A percentile compares a stretch with the other conserved stretches of the same genome.
phyloP scores from a whole-genome alignment of 2,329 filamentous ascomycete genomes.

The Graphium sp. region DNA sequence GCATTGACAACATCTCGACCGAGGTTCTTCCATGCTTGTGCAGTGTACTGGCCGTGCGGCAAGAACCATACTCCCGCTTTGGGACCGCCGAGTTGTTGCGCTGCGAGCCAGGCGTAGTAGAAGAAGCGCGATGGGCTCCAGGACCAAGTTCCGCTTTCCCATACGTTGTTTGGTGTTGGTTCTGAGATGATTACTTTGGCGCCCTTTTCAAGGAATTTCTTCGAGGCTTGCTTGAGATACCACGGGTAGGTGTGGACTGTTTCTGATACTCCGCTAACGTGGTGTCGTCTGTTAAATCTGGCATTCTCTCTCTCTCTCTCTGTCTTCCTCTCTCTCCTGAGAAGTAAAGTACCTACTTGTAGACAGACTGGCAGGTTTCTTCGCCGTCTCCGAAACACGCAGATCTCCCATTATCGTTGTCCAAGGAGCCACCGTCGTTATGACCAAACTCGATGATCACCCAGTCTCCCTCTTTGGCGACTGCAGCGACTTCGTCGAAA shows the following conservation, averaged over 20 bases:
- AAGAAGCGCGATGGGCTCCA: constrained; percentile 35
- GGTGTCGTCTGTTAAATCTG: constrained; percentile 10
- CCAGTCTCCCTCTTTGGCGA: constrained; percentile 40
- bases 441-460: constrained; percentile 59
- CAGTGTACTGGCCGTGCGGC: constrained; percentile 42
- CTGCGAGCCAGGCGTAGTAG: constrained; percentile 29
- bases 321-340: not conserved
- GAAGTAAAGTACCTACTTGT: constrained; percentile 17
- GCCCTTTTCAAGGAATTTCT: constrained; percentile 34
- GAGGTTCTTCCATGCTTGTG: constrained; percentile 30
- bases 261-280: constrained; percentile 25
- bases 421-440: constrained; percentile 48
- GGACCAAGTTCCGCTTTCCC: constrained; percentile 35
- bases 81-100: constrained; percentile 16
- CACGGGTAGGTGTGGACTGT: constrained; percentile 43
- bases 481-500: constrained; percentile 37
- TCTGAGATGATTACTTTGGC: constrained; percentile 42
- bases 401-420: constrained; percentile 42
- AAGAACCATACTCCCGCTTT: constrained; percentile 32
- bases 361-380: constrained; percentile 34
- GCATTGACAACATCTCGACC: constrained; percentile 30
- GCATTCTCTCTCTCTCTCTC: constrained; percentile 4
- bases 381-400: constrained; percentile 37
- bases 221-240: constrained; percentile 41
- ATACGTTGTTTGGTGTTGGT: constrained; percentile 40